Base-by-base conservation (phyloP, 768 basidiomycete species). In the Roridomyces roridus region DNA sequence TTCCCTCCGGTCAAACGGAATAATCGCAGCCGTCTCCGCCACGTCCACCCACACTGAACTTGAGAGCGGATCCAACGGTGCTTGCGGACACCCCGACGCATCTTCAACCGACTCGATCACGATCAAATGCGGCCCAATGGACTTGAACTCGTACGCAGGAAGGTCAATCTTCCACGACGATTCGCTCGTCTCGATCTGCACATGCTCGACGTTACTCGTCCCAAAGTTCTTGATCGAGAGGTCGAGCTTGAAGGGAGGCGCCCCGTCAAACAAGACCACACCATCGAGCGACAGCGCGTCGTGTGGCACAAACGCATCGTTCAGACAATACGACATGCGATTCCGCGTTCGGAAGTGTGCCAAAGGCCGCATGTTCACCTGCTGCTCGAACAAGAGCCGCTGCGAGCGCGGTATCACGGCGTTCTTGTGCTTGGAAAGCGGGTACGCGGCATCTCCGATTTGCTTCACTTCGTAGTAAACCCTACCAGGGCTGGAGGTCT, bases 11-110 rank as follows among this genome's bases (percentile, higher is more conserved):
- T 91, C 89, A 63, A 94, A 85, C 6, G 96, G 89, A 42, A 94
- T 82, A 51, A 99, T 94, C 12, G 92, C 86, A 9, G 97, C 97
- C 1, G 93, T 93, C 72, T 99, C 97, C 3, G 94, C 92, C n/a
- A 98, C 94, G 63, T 98, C 94, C 12, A 95, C 83, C 88, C 89
- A 91, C 35, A 92, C 80, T 17, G 85, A 84, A 49, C 83, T 80
- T 28, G 74, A 73, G 31, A 83, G 69, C 3, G 85, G 85, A 57
- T 91, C 85, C 14, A 89, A 77, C 31, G 82, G 76, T 14, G 85
- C 83, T 52, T 93, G 88, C 46, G 87, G 88, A 72, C 97, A 98
- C 28, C 81, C 85, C 5, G 89, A 92, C 15, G 89, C 82, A 73
- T 99, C 97, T 12, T 78, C 75, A 11, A 98, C 80, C 0, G 85